Evolutionary conservation across 1,284 basidiomycete species (phyloP).

Genomic region (Cryptococcus jaspeensis): DNA sequence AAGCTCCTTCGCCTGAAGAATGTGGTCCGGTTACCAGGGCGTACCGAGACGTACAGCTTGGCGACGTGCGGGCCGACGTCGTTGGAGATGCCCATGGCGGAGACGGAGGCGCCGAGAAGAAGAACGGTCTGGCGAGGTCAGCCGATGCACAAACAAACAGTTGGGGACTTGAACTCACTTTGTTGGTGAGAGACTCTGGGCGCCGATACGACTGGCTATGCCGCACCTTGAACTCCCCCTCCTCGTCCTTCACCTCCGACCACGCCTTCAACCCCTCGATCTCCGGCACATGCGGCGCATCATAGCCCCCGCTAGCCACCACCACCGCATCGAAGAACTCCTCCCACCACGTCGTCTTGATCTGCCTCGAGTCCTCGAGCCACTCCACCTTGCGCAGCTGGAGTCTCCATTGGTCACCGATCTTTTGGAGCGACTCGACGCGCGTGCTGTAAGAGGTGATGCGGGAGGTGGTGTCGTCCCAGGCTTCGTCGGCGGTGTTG

Average conservation of each 20-base stretch:
- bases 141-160: too few relatives aligned
- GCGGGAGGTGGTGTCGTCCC: too few relatives aligned
- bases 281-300: constrained; percentile 53
- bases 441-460: constrained; percentile 56
- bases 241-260: constrained; percentile 13
- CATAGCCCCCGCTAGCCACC: constrained; percentile 54
- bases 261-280: constrained; percentile 50
- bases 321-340: constrained; percentile 53
- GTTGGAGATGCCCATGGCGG: too few relatives aligned
- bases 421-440: constrained; percentile 53
- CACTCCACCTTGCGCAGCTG: constrained; percentile 50
- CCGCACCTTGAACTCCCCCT: not conserved
- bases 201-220: not conserved
- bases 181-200: too few relatives aligned
- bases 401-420: constrained; percentile 22
- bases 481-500: too few relatives aligned
- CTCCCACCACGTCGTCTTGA: not conserved
- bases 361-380: not conserved
- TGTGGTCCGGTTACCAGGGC: too few relatives aligned
- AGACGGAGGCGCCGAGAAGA: too few relatives aligned
- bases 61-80: too few relatives aligned
- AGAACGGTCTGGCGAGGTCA: too few relatives aligned
- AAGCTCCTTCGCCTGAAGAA: too few relatives aligned
- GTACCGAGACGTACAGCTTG: too few relatives aligned
- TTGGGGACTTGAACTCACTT: too few relatives aligned